Evolutionary conservation across 163 green algal species (phyloP).

Genomic region (Scenedesmus sp.): DNA sequence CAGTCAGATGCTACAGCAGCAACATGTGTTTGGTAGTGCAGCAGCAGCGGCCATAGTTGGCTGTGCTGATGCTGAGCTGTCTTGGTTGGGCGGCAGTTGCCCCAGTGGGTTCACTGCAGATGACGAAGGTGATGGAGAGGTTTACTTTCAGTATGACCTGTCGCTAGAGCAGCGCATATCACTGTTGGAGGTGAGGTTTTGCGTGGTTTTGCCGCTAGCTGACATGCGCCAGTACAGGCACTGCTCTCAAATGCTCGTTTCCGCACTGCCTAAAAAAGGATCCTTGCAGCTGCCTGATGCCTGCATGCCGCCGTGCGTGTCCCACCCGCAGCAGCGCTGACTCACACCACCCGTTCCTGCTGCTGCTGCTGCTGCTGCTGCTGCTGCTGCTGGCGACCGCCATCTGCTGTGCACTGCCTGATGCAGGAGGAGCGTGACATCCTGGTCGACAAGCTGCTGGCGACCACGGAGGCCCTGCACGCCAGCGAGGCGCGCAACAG

Average conservation of each 20-base stretch:
- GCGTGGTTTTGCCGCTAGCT: too few relatives aligned
- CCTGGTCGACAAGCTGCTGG: constrained; percentile 54
- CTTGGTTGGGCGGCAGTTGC: background rate
- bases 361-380: background rate
- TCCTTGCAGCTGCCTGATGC: too few relatives aligned
- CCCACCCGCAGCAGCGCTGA: too few relatives aligned
- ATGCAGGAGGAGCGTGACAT: constrained; percentile 53
- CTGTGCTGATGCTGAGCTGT: background rate
- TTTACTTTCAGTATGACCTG: background rate
- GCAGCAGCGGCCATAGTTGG: background rate
- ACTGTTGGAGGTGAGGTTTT: constrained; percentile 32
- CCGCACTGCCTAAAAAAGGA: too few relatives aligned
- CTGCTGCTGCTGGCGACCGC: too few relatives aligned
- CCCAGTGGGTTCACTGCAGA: background rate
- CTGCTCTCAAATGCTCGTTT: background rate
- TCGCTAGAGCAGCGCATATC: constrained; percentile 22
- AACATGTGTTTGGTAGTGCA: too few relatives aligned
- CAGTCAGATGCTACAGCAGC: background rate
- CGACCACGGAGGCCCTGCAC: constrained; percentile 47
- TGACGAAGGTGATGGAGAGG: background rate
- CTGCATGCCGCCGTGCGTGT: too few relatives aligned
- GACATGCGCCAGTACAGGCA: too few relatives aligned
- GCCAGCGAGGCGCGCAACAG: constrained; percentile 46
- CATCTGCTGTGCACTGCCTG: background rate
- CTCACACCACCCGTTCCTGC: too few relatives aligned